Evolutionary conservation across 345 rosid species (phyloP).

Genomic region (Mangifera indica): DNA sequence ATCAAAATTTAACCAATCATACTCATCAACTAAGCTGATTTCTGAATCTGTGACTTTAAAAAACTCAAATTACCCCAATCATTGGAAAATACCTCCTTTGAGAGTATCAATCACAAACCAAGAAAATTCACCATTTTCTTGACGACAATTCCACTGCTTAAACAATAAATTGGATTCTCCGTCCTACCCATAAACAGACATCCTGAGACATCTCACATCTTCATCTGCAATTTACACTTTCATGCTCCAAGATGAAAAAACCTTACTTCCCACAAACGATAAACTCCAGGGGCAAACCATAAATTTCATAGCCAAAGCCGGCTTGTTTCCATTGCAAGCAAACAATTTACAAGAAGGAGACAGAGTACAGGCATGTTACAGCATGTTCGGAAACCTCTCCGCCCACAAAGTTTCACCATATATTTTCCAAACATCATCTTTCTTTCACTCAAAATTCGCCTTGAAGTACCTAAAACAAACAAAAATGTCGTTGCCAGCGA

Average conservation of each 20-base stretch:
- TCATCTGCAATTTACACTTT: neutral
- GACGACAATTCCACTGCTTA: conserved; percentile 30
- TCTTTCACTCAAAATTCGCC: neutral
- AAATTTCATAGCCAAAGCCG: conserved; percentile 1
- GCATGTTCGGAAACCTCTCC: neutral
- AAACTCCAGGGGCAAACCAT: neutral
- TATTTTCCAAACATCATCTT: neutral
- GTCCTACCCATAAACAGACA: conserved; percentile 18
- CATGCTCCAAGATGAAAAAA: neutral
- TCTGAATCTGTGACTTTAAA: neutral
- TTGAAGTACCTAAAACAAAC: neutral
- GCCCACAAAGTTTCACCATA: neutral
- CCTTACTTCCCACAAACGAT: neutral
- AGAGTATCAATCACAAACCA: conserved; percentile 9
- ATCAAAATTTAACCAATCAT: neutral
- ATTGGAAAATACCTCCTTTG: conserved; percentile 13
- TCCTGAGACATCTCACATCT: neutral
- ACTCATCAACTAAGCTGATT: neutral
- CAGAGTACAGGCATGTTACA: conserved; percentile 15
- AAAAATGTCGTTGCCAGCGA: conserved; percentile 35
- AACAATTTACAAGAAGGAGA: conserved; percentile 10
- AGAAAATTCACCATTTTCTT: neutral
- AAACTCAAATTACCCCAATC: too few species aligned
- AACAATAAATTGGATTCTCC: conserved; percentile 25
- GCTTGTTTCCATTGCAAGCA: conserved; percentile 6